Base-by-base conservation (phyloP, 148 eudicot genomes). In the Limonium bicolor region DNA sequence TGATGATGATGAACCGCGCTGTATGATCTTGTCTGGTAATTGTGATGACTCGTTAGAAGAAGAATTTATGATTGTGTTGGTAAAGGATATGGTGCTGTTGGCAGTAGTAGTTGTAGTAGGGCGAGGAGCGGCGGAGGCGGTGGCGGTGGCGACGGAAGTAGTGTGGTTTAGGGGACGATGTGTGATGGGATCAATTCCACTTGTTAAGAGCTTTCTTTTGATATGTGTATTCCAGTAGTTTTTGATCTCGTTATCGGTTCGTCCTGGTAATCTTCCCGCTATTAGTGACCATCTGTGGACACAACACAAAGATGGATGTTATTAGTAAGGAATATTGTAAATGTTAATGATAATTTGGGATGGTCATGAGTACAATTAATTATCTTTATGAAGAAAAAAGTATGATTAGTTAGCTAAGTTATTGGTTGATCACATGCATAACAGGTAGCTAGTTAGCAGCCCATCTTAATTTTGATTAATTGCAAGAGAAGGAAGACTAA, bases 161-260 rank as follows among this genome's bases (percentile, higher is more conserved):
- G 55, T 15, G 27, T 68, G 83, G 36, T 77, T 71, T 18, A 79
- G 63, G 12, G 71, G 53, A 45, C 80, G 64, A 41, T 87, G 96
- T 19, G 94, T 77, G 27, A 69, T 50, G 4, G 96, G 94, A 63
- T 87, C 96, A 52, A 87, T 83, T 4, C 96, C 96, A 9, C 90
- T 59, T 70, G 67, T 74, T 50, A 79, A 18, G 20, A 87, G 90
- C 71, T 87, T 87, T 35, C 96, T 63, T 48, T 86, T 72, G 20
- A 87, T 83, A 39, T 87, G 96, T 7, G 96, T 83, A 30, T 83
- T 87, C 96, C 96, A 87, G 23, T 87, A 87, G 28, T 87, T 87
- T 59, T n/a, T n/a, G n/a, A n/a, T n/a, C n/a, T n/a, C n/a, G n/a
- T n/a, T 87, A 18, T 86, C 96, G 16, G 96, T 86, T 62, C 96